A percentile compares a stretch with the other conserved stretches of the same genome.
phyloP scores from a whole-genome alignment of 352 stramenopile species.

The Phytophthora niederhauseri region DNA sequence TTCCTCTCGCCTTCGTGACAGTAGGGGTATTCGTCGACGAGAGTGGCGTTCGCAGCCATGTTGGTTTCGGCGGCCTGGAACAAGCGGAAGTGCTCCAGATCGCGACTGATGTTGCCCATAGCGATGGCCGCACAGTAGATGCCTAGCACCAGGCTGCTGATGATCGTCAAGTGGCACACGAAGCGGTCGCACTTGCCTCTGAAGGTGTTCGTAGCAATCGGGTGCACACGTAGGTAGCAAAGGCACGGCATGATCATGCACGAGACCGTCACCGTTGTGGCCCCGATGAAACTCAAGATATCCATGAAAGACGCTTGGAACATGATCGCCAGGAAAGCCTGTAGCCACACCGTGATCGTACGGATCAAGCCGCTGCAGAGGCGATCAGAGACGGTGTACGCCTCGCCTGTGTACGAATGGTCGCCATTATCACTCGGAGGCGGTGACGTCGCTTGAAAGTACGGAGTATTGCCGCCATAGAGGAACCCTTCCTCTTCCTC shows the following conservation, averaged over 20 bases:
- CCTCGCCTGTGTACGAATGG: slow-evolving; percentile 7
- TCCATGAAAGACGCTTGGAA: slow-evolving; percentile 76
- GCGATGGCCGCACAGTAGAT: slow-evolving; percentile 63
- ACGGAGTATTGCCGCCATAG: slow-evolving; percentile 52
- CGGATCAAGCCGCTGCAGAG: slow-evolving; percentile 60
- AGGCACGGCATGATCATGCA: slow-evolving; percentile 84
- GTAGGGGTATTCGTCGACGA: slow-evolving; percentile 56
- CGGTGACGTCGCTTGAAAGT: slow-evolving; percentile 43
- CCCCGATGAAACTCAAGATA: slow-evolving; percentile 70
- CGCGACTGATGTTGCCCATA: slow-evolving; percentile 52
- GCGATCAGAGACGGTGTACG: slow-evolving; percentile 49
- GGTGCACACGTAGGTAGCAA: slow-evolving; percentile 74
- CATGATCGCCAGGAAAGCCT: slow-evolving; percentile 65
- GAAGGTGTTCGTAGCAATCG: slow-evolving; percentile 55
- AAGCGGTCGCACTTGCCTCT: slow-evolving; percentile 52
- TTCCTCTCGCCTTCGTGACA: slow-evolving; percentile 70
- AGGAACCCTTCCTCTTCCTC: slow-evolving; percentile 59
- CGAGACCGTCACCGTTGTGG: slow-evolving; percentile 65
- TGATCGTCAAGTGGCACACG: slow-evolving; percentile 62
- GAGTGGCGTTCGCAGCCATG: slow-evolving; percentile 21
- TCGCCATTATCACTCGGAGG: slow-evolving; percentile 24
- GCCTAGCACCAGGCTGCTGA: slow-evolving; percentile 52
- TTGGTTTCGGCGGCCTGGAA: slow-evolving; percentile 41
- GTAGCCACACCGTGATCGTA: slow-evolving; percentile 46
- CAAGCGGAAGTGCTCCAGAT: slow-evolving; percentile 57